Conservation (phyloP, 768 basidiomycete genomes). For the Polyporus arcularius region DNA sequence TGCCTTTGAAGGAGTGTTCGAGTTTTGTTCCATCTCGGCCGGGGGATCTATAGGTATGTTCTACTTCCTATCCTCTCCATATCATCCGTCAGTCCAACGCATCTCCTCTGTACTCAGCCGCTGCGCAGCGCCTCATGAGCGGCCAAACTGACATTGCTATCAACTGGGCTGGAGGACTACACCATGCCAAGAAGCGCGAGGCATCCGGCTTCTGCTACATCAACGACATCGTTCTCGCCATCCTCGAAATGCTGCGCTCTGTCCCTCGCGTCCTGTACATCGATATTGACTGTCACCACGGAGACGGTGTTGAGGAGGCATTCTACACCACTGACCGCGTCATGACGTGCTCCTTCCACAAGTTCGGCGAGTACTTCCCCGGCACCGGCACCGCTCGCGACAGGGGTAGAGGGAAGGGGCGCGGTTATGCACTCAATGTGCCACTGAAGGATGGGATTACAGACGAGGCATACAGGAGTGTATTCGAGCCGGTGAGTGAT, state of each 20-base stretch:
- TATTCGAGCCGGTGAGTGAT: slow-evolving; percentile 88
- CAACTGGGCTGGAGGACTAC: slow-evolving; percentile 98
- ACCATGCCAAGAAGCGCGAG: slow-evolving; percentile 98
- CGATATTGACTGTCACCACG: slow-evolving; percentile 98
- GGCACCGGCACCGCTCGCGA: slow-evolving; percentile 89
- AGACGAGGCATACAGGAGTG: slow-evolving; percentile 80
- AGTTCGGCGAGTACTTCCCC: slow-evolving; percentile 94
- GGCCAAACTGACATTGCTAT: slow-evolving; percentile 84
- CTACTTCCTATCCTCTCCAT: neutral
- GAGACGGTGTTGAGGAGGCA: slow-evolving; percentile 98
- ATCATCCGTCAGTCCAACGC: neutral
- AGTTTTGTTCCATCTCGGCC: slow-evolving; percentile 96
- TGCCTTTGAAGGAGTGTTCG: slow-evolving; percentile 93
- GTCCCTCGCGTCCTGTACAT: slow-evolving; percentile 91
- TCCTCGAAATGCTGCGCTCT: slow-evolving; percentile 85
- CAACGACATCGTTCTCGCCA: slow-evolving; percentile 95
- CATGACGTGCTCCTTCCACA: slow-evolving; percentile 97
- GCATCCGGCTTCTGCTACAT: slow-evolving; percentile 99
- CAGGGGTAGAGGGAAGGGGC: slow-evolving; percentile 79
- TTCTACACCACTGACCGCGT: slow-evolving; percentile 98
- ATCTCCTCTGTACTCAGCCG: slow-evolving; percentile 46
- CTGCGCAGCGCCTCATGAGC: slow-evolving; percentile 75
- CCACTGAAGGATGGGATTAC: slow-evolving; percentile 94
- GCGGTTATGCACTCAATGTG: slow-evolving; percentile 89
- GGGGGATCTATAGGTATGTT: slow-evolving; percentile 87